phyloP scores from a whole-genome alignment of 2,329 filamentous ascomycete species.

The Diaporthe amygdali region DNA sequence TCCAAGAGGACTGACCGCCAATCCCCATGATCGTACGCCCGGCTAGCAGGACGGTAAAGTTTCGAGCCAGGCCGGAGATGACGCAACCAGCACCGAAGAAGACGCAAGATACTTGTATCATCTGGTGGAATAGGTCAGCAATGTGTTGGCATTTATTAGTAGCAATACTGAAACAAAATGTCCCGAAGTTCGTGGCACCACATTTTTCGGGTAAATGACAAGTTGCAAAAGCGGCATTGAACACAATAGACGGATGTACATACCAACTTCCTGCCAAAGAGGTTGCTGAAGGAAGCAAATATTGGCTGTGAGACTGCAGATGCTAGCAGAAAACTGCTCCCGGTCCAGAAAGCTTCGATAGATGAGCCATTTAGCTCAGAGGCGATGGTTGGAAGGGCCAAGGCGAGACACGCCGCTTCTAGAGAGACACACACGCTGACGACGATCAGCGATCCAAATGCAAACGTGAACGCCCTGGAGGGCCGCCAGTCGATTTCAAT shows the following conservation, averaged over 20 bases:
- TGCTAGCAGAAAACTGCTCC: not conserved
- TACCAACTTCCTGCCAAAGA: conserved; percentile 1
- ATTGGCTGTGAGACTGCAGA: conserved; percentile 1
- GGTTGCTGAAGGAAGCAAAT: not conserved
- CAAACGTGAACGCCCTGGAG: not conserved
- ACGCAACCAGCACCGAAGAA: not conserved
- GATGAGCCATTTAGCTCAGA: not conserved
- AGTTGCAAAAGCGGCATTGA: not conserved
- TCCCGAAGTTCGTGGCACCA: no score
- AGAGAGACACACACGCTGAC: conserved; percentile 6
- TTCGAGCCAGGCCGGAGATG: not conserved
- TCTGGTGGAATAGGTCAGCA: not conserved
- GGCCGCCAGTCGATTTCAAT: not conserved
- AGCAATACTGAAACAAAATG: not conserved
- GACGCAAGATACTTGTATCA: not conserved
- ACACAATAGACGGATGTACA: fast-evolving
- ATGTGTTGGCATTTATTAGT: not conserved
- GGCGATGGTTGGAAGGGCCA: not conserved
- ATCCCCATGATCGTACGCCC: conserved; percentile 4
- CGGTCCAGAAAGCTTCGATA: not conserved
- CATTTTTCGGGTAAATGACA: not conserved
- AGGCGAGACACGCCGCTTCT: not conserved
- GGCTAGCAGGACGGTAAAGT: not conserved
- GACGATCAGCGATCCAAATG: not conserved
- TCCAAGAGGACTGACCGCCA: not conserved